These are phyloP conservation scores for Podospora anserina DNA, from an alignment of 495 filamentous ascomycete genomes.

Conservation along the genomic window DNA sequence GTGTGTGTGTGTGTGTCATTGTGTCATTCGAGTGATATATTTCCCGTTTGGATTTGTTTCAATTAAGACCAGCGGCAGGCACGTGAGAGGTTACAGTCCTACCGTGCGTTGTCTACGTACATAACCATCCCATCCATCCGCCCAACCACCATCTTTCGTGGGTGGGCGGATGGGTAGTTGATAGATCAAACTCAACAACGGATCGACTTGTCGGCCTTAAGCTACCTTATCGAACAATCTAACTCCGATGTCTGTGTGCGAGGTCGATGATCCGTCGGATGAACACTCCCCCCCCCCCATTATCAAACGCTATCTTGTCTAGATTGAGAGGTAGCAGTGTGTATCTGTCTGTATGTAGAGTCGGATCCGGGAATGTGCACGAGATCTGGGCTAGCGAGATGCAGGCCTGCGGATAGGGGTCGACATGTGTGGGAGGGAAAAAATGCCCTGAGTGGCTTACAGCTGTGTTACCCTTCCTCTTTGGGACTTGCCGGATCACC, in stretches of 20 bases:
- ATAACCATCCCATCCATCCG: neutral
- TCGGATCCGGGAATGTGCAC: neutral
- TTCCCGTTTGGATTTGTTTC: neutral
- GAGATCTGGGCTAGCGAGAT: neutral
- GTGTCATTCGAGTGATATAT: neutral
- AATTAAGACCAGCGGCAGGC: neutral
- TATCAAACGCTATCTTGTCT: neutral
- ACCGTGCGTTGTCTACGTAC: neutral
- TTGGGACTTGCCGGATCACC: neutral
- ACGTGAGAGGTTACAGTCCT: neutral
- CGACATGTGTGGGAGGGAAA: neutral
- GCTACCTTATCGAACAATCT: neutral
- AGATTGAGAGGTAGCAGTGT: neutral
- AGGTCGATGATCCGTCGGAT: neutral
- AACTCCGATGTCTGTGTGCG: neutral
- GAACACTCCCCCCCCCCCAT: no score
- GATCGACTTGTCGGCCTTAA: neutral
- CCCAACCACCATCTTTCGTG: no score
- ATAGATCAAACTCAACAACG: no score
- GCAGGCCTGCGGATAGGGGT: neutral
- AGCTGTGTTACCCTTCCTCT: conserved; percentile 2
- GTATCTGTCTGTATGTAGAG: neutral
- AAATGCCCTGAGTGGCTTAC: neutral
- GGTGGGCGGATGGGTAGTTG: no score
- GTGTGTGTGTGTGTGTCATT: neutral